Evolutionary conservation across 768 basidiomycete species (phyloP).

Genomic region (Boletus reticuloceps): DNA sequence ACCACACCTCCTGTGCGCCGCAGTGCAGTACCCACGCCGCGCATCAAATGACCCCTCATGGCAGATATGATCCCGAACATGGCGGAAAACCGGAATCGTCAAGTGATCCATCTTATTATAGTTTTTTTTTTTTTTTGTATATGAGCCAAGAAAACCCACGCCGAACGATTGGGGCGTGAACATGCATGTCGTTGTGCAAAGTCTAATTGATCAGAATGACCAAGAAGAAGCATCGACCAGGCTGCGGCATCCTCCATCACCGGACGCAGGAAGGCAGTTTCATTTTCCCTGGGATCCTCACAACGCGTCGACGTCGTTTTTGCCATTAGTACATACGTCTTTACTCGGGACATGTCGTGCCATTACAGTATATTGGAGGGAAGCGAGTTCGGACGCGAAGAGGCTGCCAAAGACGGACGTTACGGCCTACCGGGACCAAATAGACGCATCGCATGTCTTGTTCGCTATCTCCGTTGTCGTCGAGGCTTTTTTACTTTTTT

Average conservation of each 20-base stretch:
- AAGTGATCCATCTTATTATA: too few species aligned
- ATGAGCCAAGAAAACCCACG: not conserved
- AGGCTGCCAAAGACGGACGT: not conserved
- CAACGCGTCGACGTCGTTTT: not conserved
- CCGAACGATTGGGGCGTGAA: not conserved
- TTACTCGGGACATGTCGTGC: too few species aligned
- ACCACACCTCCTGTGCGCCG: not conserved
- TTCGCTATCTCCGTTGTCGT: too few species aligned
- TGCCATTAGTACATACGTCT: too few species aligned
- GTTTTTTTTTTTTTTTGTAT: too few species aligned
- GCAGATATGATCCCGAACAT: too few species aligned
- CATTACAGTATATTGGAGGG: too few species aligned
- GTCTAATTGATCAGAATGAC: conserved; percentile 4
- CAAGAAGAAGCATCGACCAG: not conserved
- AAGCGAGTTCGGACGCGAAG: not conserved
- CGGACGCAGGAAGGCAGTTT: not conserved
- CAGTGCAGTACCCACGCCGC: conserved; percentile 2
- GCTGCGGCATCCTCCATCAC: not conserved
- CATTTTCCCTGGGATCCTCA: not conserved
- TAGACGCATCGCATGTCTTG: not conserved
- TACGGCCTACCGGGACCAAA: conserved; percentile 3
- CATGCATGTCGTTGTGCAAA: not conserved
- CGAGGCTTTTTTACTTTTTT: too few species aligned
- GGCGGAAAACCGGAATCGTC: not conserved
- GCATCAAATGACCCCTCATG: not conserved